Base-by-base conservation (phyloP, 2,329 filamentous ascomycete genomes). In the Coleophoma eucalyptorum region DNA sequence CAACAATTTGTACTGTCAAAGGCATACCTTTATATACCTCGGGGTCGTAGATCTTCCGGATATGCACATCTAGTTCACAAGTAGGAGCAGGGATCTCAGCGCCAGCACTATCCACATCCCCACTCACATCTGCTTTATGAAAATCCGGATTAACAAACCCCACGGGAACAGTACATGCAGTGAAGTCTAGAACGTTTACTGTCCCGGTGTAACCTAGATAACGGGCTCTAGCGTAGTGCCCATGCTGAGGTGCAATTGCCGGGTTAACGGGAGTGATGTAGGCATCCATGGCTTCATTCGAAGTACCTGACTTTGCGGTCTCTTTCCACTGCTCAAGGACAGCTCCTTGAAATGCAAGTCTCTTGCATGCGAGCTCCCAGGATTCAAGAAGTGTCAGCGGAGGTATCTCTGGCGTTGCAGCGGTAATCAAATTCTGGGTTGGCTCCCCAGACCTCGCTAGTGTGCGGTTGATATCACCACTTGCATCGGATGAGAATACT, bases 401-500 rank as follows among this genome's bases (percentile, higher is more conserved):
- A 13, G 35, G 35, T 15, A 38, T 11, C 13, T 38, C 35, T 5
- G 35, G 35, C 7, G 18, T 31, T 12, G 35, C 20, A 31, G 16
- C 38, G 12, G 38, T 49, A 7, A 49, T 34, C 6, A 42, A 13
- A 20, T 49, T 43, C 46, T 42, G 35, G 6, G 38, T 6, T 5
- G 46, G 46, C 37, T 49, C 46, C 5, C 46, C 46, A 1, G 35
- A 41, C 10, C 16, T 11, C 8, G 35, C 35, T 26, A 16, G 35
- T 12, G 46, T 19, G 12, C 46, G 46, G 42, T 43, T 20, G 35
- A 50, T 44, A 12, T 50, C 40, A 19, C 32, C 48, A 38, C 42
- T 46, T 37, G 41, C 48, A 38, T 50, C 48, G 11, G 48, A 44
- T 41, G 48, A 37, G 21, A 45, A 50, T 19, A 45, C 41, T 40